phyloP scores from a whole-genome alignment of 1,139 yeast species.

The Saccharomyces hybrid region DNA sequence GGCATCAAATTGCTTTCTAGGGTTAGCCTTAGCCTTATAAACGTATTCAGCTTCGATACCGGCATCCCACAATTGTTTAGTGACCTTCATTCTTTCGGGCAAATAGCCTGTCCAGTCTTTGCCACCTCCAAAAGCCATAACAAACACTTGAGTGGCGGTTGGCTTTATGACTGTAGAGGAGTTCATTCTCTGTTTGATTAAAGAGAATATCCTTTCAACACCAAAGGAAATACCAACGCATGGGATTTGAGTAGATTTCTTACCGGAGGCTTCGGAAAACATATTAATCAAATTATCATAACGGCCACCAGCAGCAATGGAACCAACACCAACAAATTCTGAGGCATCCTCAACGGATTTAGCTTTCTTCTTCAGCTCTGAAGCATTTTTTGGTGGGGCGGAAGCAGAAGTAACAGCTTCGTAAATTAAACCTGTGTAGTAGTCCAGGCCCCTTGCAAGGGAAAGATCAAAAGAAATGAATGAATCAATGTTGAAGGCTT shows the following conservation, averaged over 20 bases:
- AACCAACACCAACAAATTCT: slow-evolving; percentile 95
- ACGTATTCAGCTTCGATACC: slow-evolving; percentile 87
- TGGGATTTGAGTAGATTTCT: slow-evolving; percentile 74
- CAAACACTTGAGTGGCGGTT: slow-evolving; percentile 82
- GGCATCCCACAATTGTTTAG: slow-evolving; percentile 76
- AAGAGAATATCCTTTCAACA: slow-evolving; percentile 86
- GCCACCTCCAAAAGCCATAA: slow-evolving; percentile 99
- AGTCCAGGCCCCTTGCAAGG: slow-evolving; percentile 93
- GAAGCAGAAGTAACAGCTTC: slow-evolving; percentile 94
- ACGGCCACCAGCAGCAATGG: slow-evolving; percentile 98
- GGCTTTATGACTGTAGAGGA: slow-evolving; percentile 62
- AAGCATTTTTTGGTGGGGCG: slow-evolving; percentile 83
- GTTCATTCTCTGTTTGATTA: slow-evolving; percentile 66
- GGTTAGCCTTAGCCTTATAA: slow-evolving; percentile 87
- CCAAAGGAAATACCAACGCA: slow-evolving; percentile 97
- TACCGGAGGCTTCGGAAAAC: slow-evolving; percentile 80
- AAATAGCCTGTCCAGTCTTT: slow-evolving; percentile 90
- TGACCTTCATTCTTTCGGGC: slow-evolving; percentile 80
- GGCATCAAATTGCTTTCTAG: slow-evolving; percentile 93
- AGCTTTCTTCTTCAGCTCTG: slow-evolving; percentile 52
- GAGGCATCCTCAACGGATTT: slow-evolving; percentile 72
- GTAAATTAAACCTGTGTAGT: slow-evolving; percentile 92
- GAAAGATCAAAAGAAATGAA: slow-evolving; percentile 82
- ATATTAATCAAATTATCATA: slow-evolving; percentile 93
- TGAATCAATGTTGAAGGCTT: slow-evolving; percentile 64